Evolutionary conservation across 2,329 filamentous ascomycete genomes (phyloP).

Genomic region (Xylaria hypoxylon): DNA sequence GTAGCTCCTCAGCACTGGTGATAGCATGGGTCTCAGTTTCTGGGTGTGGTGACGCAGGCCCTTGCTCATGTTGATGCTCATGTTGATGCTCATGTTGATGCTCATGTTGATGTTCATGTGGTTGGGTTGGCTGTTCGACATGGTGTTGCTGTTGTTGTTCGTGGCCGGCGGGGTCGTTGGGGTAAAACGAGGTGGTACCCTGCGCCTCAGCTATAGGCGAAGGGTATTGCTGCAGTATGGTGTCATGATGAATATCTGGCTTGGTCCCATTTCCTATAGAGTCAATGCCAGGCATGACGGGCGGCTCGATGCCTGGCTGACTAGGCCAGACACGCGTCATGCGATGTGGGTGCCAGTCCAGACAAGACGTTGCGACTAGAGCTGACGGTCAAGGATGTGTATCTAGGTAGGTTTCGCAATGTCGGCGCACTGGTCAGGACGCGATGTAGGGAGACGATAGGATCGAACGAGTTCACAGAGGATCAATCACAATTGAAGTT

Average conservation of each 20-base stretch:
- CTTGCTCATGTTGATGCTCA: constrained; percentile 47
- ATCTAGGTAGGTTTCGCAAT: constrained; percentile 3
- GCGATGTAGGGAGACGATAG: constrained; percentile 15
- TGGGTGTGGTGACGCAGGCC: constrained; percentile 54
- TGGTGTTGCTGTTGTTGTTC: constrained; percentile 46
- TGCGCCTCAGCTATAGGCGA: constrained; percentile 60
- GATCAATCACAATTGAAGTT: constrained; percentile 31
- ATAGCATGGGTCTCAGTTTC: constrained; percentile 56
- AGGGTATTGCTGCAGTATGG: constrained; percentile 58
- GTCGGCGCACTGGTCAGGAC: constrained; percentile 13
- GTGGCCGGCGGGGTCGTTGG: constrained; percentile 40
- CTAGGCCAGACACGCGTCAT: constrained; percentile 29
- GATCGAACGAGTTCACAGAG: constrained; percentile 24
- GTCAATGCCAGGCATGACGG: constrained; percentile 48
- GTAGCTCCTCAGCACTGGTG: constrained; percentile 65
- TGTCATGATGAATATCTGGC: constrained; percentile 41
- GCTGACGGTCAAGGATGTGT: background rate
- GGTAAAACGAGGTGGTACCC: constrained; percentile 59
- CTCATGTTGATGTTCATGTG: constrained; percentile 43
- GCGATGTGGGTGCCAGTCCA: constrained; percentile 20
- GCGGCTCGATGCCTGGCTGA: constrained; percentile 34
- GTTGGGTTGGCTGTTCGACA: constrained; percentile 41
- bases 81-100: constrained; percentile 45
- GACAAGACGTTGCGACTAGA: constrained; percentile 12
- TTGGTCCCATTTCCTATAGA: constrained; percentile 46